Base-by-base conservation (phyloP, 2,329 filamentous ascomycete genomes). In the Tolypocladium tropicale region DNA sequence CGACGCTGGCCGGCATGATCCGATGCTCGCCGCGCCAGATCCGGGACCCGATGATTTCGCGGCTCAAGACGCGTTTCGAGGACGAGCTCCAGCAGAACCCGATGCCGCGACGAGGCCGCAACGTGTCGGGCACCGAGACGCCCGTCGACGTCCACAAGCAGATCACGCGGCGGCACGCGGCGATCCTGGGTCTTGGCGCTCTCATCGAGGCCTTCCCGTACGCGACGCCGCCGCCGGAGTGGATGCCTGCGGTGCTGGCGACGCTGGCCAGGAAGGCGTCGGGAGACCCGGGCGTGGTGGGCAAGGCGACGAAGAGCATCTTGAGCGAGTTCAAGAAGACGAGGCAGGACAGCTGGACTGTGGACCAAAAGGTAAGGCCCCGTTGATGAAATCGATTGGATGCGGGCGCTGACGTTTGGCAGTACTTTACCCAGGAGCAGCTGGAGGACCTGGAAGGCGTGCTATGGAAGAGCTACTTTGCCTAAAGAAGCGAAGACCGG, bases 391-490 rank as follows among this genome's bases (percentile, higher is more conserved):
- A 6, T 12, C 9, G 23, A 46, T 48, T 52, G 57, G 63, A 66
- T 51, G 39, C 53, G 58, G n/a, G 49, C 48, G 7, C 16, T 36
- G 28, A 36, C 30, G 23, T 23, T 39, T 21, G 0, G 18, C 60
- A 88, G 82, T 83, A 90, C 58, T 99, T 99, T 68, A 91, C 91
- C 30, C 76, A 87, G 33, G 94, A 97, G 64, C 93, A 99, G 67
- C 77, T 99, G 12, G 94, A 97, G 71, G 93, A 97, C 68, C 72
- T 99, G 57, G 92, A 96, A 66, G 94, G 94, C 54, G 95, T 99
- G 52, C 77, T 99, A 54, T 99, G 94, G 94, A 99, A 99, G 85
- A 97, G 93, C 72, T 99, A 99, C 70, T 99, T 99, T 76, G 95
- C 92, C 43, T 96, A 76, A 30, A 23, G 41, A 21, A 18, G 41